Percentiles rank a stretch among this genome's conserved stretches.
phyloP scores from a whole-genome alignment of 345 rosid species.

The Passiflora organensis region DNA sequence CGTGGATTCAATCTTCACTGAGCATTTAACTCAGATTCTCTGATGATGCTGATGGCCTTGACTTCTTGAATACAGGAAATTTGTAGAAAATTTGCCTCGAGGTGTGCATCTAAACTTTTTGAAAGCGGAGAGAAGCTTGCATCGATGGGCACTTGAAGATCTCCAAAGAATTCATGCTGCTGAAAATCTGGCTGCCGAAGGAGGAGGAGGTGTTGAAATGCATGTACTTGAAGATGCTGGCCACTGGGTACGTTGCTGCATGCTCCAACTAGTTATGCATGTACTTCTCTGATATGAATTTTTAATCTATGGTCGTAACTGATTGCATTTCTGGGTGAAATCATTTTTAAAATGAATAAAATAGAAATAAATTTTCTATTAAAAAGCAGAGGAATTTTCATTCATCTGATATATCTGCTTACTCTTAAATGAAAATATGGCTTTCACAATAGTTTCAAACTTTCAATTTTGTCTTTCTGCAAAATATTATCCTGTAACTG shows the following conservation, averaged over 20 bases:
- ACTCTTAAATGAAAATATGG: too few relatives aligned
- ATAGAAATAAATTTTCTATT: too few relatives aligned
- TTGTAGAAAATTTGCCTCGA: conserved; percentile 78
- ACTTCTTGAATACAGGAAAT: conserved; percentile 44
- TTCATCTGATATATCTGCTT: too few relatives aligned
- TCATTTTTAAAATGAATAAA: too few relatives aligned
- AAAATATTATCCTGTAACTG: too few relatives aligned
- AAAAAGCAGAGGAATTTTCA: too few relatives aligned
- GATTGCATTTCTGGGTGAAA: too few relatives aligned
- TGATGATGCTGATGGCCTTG: neutral
- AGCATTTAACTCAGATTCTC: neutral
- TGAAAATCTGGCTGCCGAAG: conserved; percentile 77
- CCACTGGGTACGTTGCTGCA: conserved; percentile 64
- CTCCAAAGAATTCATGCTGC: conserved; percentile 89
- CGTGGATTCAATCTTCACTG: neutral
- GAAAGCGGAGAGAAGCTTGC: conserved; percentile 96
- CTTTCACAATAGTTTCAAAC: too few relatives aligned
- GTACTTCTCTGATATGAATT: too few relatives aligned
- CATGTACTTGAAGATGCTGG: conserved; percentile 98
- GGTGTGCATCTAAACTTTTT: conserved; percentile 87
- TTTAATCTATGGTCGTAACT: too few relatives aligned
- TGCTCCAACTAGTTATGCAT: neutral
- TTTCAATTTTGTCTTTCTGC: too few relatives aligned
- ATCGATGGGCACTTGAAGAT: conserved; percentile 93
- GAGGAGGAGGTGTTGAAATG: conserved; percentile 91